Evolutionary conservation across 2,329 filamentous ascomycete species (phyloP), one percentile per base, ranked within the genome.

Genomic region (Cladosporium sp.): DNA sequence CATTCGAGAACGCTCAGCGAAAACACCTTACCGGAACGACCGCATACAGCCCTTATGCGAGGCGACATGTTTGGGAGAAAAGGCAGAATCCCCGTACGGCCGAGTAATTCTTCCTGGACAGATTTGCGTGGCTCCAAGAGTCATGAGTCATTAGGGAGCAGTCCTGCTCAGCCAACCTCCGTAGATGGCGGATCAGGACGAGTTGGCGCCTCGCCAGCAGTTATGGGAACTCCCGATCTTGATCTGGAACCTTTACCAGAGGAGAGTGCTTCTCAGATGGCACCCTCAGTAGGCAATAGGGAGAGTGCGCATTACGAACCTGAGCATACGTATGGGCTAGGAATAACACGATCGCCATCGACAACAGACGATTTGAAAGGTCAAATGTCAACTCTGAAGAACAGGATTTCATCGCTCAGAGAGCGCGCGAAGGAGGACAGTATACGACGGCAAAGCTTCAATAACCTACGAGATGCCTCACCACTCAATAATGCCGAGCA

Each of bases 331-430:
- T 63, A 72, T 65, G 70, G 69, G 28, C 67, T 72, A 14, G 83
- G 82, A 1, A 77, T 89, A 10, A 85, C 85, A 28, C 85, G 91
- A 21, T 89, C 91, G 2, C 83, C 88, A 16, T 94, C 92, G 0
- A 88, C 88, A 10, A 84, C 89, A 73, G 87, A 89, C 10, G 86
- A 88, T 72, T 81, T 97, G 51, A 91, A 92, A 67, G 89, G 92
- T 69, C 92, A 96, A 75, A 91, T 97, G 86, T 88, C 90, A 64
- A 92, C 91, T 62, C 82, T 97, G 56, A 93, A 93, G 74, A 91
- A 91, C 66, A 92, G 92, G 72, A 93, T 97, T 39, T 93, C 92
- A 1, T 90, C 83, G 18, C 78, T 97, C 49, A 90, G 91, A 71
- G 88, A 93, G 68, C 89, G 92, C 71, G 90, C 91, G 0, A 86